Base-by-base conservation (phyloP, 331 rosid genomes). In the Cucumis variabilis region DNA sequence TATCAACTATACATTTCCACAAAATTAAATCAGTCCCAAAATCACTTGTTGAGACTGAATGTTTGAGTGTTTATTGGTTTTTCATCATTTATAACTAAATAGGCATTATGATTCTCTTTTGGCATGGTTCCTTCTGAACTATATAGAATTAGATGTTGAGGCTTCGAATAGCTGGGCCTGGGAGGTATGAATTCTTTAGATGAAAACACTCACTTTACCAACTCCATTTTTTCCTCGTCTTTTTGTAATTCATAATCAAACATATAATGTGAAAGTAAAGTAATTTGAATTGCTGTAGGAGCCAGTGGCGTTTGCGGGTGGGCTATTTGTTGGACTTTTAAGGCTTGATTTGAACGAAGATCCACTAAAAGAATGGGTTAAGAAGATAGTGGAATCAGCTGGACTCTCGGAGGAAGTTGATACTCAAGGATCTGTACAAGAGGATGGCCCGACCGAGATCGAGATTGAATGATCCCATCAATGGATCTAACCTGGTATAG, bases 251-350 rank as follows among this genome's bases (percentile, higher is more conserved):
- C 15, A 27, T 15, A 55, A 37, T 53, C 25, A 27, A 55, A 51
- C 25, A 79, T n/a, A 11, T 55, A 0, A n/a, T 17, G 68, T 21
- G 6, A 63, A 21, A 62, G 67, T 21, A 69, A 24, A 46, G 83
- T 10, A 55, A 46, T 85, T 24, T 55, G 14, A 53, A 9, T 74
- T n/a, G 81, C 62, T 78, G 83, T 88, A 95, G 99, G 99, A 97
- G 90, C 98, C 99, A 23, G 94, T 97, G 78, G 98, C 99, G 19
- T 95, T 97, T 91, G 84, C 93, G 87, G 98, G 98, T 63, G 99
- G 99, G 84, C 41, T 97, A 69, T 94, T 97, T 89, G 98, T 98
- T 0, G 98, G 99, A 21, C 87, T 97, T 69, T 86, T 95, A 75
- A 90, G 99, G 86, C 97, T 95, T 46, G 98, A 95, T 90, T 90